These are phyloP conservation scores for Phalaenopsis hybrid DNA, from an alignment of 116 monocot species.

Conservation along the genomic window DNA sequence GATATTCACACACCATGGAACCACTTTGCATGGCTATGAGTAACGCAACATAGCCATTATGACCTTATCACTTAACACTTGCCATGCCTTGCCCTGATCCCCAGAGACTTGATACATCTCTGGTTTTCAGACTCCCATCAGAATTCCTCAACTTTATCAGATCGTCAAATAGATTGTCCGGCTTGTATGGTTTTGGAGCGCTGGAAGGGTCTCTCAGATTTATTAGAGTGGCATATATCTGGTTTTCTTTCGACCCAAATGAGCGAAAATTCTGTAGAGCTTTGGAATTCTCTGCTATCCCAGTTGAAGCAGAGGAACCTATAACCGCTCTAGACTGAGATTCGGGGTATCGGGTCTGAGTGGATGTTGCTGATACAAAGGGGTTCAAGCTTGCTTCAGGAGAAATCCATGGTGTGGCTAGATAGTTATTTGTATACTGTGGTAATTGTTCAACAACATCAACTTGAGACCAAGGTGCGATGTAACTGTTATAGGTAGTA, in stretches of 20 bases:
- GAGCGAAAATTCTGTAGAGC: too few species aligned
- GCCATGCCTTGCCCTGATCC: constrained; percentile 27
- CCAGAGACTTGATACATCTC: constrained; percentile 7
- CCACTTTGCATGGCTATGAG: background rate
- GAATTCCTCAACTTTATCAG: constrained; percentile 53
- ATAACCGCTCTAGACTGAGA: constrained; percentile 6
- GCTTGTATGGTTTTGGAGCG: constrained; percentile 45
- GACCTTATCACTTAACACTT: constrained; percentile 33
- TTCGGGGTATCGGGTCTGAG: constrained; percentile 15
- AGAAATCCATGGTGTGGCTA: background rate
- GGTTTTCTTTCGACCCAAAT: constrained; percentile 7
- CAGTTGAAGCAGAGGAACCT: constrained; percentile 6
- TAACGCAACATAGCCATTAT: background rate
- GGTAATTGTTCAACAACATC: background rate
- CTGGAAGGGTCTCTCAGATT: background rate
- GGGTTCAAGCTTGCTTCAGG: constrained; percentile 17
- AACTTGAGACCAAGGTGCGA: constrained; percentile 44
- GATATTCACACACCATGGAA: background rate
- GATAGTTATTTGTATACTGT: constrained; percentile 9
- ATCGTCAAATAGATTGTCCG: constrained; percentile 75
- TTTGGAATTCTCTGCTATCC: too few species aligned
- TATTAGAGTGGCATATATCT: background rate
- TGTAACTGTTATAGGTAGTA: too few species aligned
- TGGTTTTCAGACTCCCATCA: constrained; percentile 44
- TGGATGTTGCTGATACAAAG: constrained; percentile 9